These are phyloP conservation scores for Cynanchum wilfordii DNA, from an alignment of 257 asterid species.

Conservation along the genomic window DNA sequence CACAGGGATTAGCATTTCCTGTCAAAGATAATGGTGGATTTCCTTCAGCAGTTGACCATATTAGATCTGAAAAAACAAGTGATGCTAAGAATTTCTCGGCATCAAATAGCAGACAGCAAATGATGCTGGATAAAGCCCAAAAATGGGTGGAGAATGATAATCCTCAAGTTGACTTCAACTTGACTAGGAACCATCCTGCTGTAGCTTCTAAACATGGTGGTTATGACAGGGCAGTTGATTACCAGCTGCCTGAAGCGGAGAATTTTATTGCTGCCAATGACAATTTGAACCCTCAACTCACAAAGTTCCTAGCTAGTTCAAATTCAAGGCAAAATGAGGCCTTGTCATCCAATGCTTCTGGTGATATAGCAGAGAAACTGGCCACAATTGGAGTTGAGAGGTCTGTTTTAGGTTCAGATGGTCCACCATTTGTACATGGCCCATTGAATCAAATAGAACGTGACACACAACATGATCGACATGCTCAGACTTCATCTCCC, in stretches of 20 bases:
- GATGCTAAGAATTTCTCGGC: constrained; percentile 28
- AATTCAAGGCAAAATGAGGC: constrained; percentile 28
- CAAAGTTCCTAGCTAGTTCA: constrained; percentile 35
- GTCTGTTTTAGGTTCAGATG: constrained; percentile 37
- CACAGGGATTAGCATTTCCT: constrained; percentile 37
- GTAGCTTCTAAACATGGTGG: constrained; percentile 37
- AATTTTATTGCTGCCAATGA: constrained; percentile 45
- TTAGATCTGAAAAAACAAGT: constrained; percentile 25
- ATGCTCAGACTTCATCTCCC: constrained; percentile 49
- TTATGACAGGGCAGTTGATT: constrained; percentile 32
- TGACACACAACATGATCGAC: constrained; percentile 33
- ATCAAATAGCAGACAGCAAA: constrained; percentile 39
- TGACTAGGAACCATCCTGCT: constrained; percentile 34
- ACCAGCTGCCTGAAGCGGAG: constrained; percentile 64
- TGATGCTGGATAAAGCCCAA: constrained; percentile 35
- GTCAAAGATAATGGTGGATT: constrained; percentile 29
- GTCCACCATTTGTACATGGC: constrained; percentile 35
- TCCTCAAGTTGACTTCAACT: constrained; percentile 29
- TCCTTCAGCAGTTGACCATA: constrained; percentile 30
- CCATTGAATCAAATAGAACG: constrained; percentile 44
- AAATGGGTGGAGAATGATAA: constrained; percentile 51
- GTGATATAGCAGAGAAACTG: constrained; percentile 47
- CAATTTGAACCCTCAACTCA: constrained; percentile 34
- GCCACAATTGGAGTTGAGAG: constrained; percentile 45
- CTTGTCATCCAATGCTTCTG: constrained; percentile 34